A percentile compares a stretch with the other conserved stretches of the same genome.
Conservation (phyloP, 2,329 filamentous ascomycete genomes). For the Neospermospora avenae region DNA sequence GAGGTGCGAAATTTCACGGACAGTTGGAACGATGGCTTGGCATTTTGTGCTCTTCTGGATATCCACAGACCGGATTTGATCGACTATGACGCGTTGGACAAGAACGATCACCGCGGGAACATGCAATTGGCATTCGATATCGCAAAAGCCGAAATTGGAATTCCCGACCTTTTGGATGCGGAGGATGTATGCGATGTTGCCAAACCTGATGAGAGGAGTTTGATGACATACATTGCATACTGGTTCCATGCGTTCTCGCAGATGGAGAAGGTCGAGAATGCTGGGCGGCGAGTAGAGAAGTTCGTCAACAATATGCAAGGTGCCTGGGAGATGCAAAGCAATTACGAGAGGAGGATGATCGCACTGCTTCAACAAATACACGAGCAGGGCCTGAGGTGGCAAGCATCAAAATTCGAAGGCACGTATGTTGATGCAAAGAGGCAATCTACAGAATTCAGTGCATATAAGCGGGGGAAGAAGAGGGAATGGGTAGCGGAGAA, state of each 20-base stretch:
- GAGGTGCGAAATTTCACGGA: conserved; percentile 91
- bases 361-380: conserved; percentile 73
- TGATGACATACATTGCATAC: conserved; percentile 99
- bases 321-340: conserved; percentile 99
- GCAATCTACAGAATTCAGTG: conserved; percentile 75
- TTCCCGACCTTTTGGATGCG: conserved; percentile 91
- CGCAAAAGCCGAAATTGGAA: conserved; percentile 92
- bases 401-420: conserved; percentile 77
- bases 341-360: conserved; percentile 87
- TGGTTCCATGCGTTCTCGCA: conserved; percentile 99
- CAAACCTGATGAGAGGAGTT: conserved; percentile 89
- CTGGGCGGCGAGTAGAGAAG: conserved; percentile 92
- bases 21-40: conserved; percentile 96
- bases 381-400: conserved; percentile 73
- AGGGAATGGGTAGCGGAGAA: conserved; percentile 97
- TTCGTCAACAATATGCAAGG: conserved; percentile 99
- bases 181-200: conserved; percentile 97
- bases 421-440: conserved; percentile 90
- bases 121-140: conserved; percentile 99
- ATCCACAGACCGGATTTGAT: conserved; percentile 97
- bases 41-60: conserved; percentile 93
- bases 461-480: conserved; percentile 90
- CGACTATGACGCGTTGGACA: conserved; percentile 92
- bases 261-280: conserved; percentile 98
- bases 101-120: conserved; percentile 89